Base-by-base conservation (phyloP, 2,329 filamentous ascomycete genomes). In the Fusarium beomiforme region DNA sequence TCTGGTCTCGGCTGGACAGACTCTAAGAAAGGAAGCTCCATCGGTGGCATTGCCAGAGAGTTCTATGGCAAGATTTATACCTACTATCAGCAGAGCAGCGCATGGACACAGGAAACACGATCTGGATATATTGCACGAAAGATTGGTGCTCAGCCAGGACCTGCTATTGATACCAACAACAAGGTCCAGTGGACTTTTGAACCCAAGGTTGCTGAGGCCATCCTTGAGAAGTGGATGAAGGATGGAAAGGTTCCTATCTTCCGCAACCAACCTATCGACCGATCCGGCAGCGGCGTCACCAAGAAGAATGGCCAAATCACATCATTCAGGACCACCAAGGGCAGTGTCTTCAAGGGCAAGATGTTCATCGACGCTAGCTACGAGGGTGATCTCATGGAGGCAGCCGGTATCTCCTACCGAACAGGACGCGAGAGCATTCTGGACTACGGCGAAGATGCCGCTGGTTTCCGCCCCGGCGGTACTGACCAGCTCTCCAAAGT, bases 131-230 rank as follows among this genome's bases (percentile, higher is more conserved):
- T 73, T 8, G 49, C 49, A 12, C 62, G 60, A 34, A 71, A 26
- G n/a, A 73, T 73, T 26, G 47, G 57, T 8, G 67, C 71, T 3
- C 71, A 73, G 33, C 71, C 71, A 7, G 71, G 71, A 1, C 70
- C 70, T 26, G 71, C 71, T 19, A 73, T 73, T 17, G 71, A 73
- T 1, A 50, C 58, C 23, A 43, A 53, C 26, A 71, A 55, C 16
- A 69, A 73, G 36, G 39, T 73, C 34, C 71, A 73, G n/a, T 73
- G 71, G 71, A 73, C 71, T 11, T 73, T 73, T 23, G 71, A 73
- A 43, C 71, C 71, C 13, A 73, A 71, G 47, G 71, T 66, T 13
- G 70, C 71, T 7, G 70, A 73, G 57, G 44, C 31, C 1, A 63
- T 73, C 4, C 58, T 67, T 10, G 71, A 73, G 42, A 69, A 60